Evolutionary conservation across 371 early-diverging fungal genomes (phyloP), one percentile per base, ranked within the genome.

Genomic region (Blakeslea trispora): DNA sequence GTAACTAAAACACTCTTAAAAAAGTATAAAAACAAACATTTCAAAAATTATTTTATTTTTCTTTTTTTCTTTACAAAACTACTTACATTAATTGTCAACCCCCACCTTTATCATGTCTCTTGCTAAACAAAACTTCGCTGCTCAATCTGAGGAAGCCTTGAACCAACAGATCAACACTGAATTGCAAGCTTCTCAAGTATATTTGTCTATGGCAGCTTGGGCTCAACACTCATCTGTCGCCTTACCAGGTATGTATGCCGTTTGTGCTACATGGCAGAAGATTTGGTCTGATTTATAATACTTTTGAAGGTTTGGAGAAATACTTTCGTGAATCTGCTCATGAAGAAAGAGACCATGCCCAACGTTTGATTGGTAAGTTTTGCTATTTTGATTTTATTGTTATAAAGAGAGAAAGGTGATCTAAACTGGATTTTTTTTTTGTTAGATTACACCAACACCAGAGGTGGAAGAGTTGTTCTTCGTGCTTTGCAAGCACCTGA

Each of bases 91-190:
- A 63, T 46, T 46, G 47, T 46, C 47, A 46, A 24, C 28, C 35
- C 37, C 32, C 14, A 24, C 5, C 43, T 42, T 44, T 13, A 37
- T 32, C 21, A 85, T 85, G 85, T 79, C 82, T 49, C 71, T 86
- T 60, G 80, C 82, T 65, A 83, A 85, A 63, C 88, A 88, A 66
- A 88, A 85, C 72, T 88, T 82, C 56, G 61, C 84, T 32, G 72
- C 75, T 21, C 68, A 81, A 59, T 76, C 81, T 32, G 86, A 88
- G 69, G 84, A 85, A 55, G 79, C 81, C 53, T 74, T 88, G 63
- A 88, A 88, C 66, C 75, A 81, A 50, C 86, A 88, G 58, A 78
- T 86, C 46, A 74, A 81, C 50, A 77, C 79, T 54, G 85, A 86
- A 60, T 65, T 83, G 53, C 71, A 76, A 28, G 87, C 85, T 37